A percentile compares a stretch with the other conserved stretches of the same genome.
Conservation (phyloP, 2,329 filamentous ascomycete species). For the Botrytis fabae region DNA sequence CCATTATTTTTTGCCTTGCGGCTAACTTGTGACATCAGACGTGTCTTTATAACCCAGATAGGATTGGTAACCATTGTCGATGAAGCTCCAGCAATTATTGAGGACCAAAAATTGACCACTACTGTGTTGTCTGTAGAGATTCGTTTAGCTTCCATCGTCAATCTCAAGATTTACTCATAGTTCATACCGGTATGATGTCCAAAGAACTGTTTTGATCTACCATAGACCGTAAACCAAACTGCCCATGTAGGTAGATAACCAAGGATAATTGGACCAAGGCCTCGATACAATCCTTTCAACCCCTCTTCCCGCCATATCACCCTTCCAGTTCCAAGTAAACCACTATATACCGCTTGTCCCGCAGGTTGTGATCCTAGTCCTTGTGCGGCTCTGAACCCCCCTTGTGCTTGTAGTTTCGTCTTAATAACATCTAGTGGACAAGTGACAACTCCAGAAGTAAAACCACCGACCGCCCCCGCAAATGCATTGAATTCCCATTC, state of each 20-base stretch:
- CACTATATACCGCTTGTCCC: constrained; percentile 69
- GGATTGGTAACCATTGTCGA: constrained; percentile 95
- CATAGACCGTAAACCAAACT: constrained; percentile 96
- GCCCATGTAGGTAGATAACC: constrained; percentile 98
- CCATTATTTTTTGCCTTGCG: constrained; percentile 52
- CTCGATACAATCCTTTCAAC: constrained; percentile 85
- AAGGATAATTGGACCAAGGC: constrained; percentile 88
- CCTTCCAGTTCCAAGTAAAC: constrained; percentile 80
- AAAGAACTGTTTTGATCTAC: constrained; percentile 77
- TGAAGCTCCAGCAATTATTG: constrained; percentile 84
- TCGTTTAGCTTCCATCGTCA: constrained; percentile 23
- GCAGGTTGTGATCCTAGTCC: constrained; percentile 29
- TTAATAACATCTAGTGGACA: constrained; percentile 99
- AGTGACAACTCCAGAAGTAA: constrained; percentile 90
- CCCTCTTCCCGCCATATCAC: constrained; percentile 90
- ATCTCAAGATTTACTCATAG: not conserved
- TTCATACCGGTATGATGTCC: constrained; percentile 63
- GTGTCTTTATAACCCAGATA: constrained; percentile 99
- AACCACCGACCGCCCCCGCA: constrained; percentile 83
- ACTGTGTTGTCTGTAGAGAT: constrained; percentile 65
- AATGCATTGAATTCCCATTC: constrained; percentile 76
- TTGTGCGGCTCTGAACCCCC: constrained; percentile 63
- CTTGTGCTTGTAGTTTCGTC: constrained; percentile 95
- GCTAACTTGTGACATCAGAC: constrained; percentile 90
- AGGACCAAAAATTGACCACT: constrained; percentile 82